Evolutionary conservation across 805 yeast species (phyloP), one percentile per base, ranked within the genome.

Genomic region (Kodamaea fukazawae): DNA sequence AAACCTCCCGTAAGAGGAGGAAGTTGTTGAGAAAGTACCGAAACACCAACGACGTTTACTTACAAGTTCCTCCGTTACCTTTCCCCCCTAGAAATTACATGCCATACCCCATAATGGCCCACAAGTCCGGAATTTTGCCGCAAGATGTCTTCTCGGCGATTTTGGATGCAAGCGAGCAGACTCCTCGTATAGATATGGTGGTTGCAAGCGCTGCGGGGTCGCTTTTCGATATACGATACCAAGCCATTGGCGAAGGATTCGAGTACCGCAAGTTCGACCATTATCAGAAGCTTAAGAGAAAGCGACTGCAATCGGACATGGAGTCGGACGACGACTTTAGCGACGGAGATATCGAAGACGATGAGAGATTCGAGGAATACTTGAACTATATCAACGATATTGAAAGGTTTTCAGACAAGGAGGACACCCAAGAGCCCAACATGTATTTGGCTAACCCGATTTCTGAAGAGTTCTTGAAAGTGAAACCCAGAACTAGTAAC

Each of bases 191-290:
- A 10, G 73, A 69, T 40, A 69, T 69, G 75, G 71, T 67, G 11
- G 57, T 67, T 5, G 75, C 75, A 11, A 65, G 71, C 46, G 75
- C 75, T 7, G 73, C 75, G 0, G 73, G 73, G 6, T 61, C 72
- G 18, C 57, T 69, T 28, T 56, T 50, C 42, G 75, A 69, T 30
- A 50, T 69, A 40, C 56, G 50, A 32, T 30, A 44, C 4, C 69
- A 63, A 37, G 71, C 73, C 1, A 36, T 32, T 4, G 48, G 55
- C 13, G 71, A 64, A 42, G 63, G 65, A 2, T 63, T 67, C 32
- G 48, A 58, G 4, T 44, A 55, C 7, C 8, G 25, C 12, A 25
- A 31, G 18, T 37, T 23, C 28, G 37, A 32, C 29, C 13, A 31
- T 9, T 35, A 13, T 16, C 27, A 39, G 38, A 34, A 25, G 25